Conservation (phyloP, 140 eudicot genomes). For the Artemisia princeps region DNA sequence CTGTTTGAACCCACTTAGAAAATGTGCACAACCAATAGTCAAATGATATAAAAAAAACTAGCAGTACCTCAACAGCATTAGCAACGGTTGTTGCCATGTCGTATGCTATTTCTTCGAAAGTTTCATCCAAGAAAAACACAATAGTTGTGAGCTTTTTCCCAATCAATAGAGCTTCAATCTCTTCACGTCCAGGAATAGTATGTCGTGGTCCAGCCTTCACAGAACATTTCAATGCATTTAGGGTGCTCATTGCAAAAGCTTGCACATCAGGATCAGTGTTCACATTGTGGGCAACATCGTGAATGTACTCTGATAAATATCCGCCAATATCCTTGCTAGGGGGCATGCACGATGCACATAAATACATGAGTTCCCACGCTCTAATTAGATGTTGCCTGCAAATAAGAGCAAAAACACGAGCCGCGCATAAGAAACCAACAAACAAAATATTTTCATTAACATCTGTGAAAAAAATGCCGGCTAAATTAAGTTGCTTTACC, state of each 20-base stretch:
- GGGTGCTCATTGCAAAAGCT: slow-evolving; percentile 63
- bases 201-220: slow-evolving; percentile 95
- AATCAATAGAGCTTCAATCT: slow-evolving; percentile 84
- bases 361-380: slow-evolving; percentile 96
- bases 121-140: slow-evolving; percentile 94
- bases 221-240: slow-evolving; percentile 84
- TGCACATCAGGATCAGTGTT: slow-evolving; percentile 68
- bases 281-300: slow-evolving; percentile 64
- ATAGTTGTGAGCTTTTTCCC: slow-evolving; percentile 89
- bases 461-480: background rate
- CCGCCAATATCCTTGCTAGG: slow-evolving; percentile 95
- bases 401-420: slow-evolving; percentile 3
- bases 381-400: slow-evolving; percentile 60
- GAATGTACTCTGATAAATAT: slow-evolving; percentile 79
- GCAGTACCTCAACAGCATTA: slow-evolving; percentile 85
- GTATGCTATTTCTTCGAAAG: slow-evolving; percentile 87
- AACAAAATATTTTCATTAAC: background rate
- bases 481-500: background rate
- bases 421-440: background rate
- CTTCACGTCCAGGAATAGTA: slow-evolving; percentile 87
- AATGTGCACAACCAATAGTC: background rate
- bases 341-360: slow-evolving; percentile 98
- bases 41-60: background rate
- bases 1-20: background rate
- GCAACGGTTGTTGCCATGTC: slow-evolving; percentile 97